Percentiles rank a stretch among this genome's conserved stretches.
Evolutionary conservation across 495 filamentous ascomycete species (phyloP).

Genomic region (Parathielavia appendiculata): DNA sequence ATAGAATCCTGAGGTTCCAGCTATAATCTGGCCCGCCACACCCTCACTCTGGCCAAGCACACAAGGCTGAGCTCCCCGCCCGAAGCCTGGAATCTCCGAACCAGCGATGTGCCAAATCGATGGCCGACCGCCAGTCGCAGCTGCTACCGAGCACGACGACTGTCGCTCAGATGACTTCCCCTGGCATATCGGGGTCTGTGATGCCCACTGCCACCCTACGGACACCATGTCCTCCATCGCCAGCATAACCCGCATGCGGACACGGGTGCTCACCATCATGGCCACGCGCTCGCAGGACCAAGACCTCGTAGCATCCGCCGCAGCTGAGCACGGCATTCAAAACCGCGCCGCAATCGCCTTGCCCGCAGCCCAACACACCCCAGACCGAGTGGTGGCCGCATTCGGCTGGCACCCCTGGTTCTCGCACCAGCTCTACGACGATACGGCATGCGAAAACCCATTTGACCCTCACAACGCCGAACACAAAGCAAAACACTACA

Average conservation of each 20-base stretch:
- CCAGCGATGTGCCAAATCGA: conserved; percentile 18
- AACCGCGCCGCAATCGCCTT: conserved; percentile 16
- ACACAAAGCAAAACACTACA: conserved; percentile 67
- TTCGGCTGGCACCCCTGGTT: conserved; percentile 99
- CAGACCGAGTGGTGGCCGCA: conserved; percentile 59
- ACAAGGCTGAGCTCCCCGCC: not conserved
- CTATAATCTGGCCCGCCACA: too few species aligned
- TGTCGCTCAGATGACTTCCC: conserved; percentile 48
- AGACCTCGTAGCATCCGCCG: conserved; percentile 67
- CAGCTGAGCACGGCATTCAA: conserved; percentile 41
- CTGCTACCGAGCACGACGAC: not conserved
- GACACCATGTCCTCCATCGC: conserved; percentile 76
- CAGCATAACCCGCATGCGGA: conserved; percentile 69
- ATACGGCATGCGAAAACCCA: conserved; percentile 37
- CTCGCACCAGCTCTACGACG: conserved; percentile 77
- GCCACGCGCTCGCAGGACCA: conserved; percentile 84
- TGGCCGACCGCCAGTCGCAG: not conserved
- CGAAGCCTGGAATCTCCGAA: not conserved
- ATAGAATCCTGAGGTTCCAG: too few species aligned
- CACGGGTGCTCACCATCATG: conserved; percentile 78
- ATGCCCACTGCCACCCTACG: conserved; percentile 98
- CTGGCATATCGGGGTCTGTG: conserved; percentile 80
- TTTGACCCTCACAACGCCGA: conserved; percentile 13
- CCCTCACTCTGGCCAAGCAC: too few species aligned
- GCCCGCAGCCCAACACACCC: conserved; percentile 1